Base-by-base conservation (phyloP, 1,284 basidiomycete genomes). In the Ustilago sp. region DNA sequence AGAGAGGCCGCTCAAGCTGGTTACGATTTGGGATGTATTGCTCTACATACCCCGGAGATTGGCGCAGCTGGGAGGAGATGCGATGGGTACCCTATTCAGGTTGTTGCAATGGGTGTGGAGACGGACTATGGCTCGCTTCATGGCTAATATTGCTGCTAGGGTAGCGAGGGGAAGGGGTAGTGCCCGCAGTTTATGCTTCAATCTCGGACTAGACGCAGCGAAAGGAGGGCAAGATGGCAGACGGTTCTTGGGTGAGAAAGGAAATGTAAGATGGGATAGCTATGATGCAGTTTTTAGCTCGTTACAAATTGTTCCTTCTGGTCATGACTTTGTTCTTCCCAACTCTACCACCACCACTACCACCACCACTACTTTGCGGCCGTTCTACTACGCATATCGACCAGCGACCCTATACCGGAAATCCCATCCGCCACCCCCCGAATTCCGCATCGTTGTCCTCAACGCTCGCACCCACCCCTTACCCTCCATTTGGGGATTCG, bases 361-460 rank as follows among this genome's bases (percentile, higher is more conserved):
- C 39, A 28, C 43, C 17, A 23, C 50, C 8, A 3, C 47, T 11
- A 11, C n/a, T 6, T 51, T 77, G 8, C 35, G 56, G 93, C 23
- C 80, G 1, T 98, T 97, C 88, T 99, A 90, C 87, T 92, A 98
- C 84, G 89, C 95, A 4, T 98, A 96, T 89, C 96, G 97, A 82
- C 96, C 96, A 2, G 89, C 89, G 3, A 94, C 94, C 0, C 88
- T 91, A 8, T 97, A 92, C 87, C 91, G 91, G 82, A 94, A 93
- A 86, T 91, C 91, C 0, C 87, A 90, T 11, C 93, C 92, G 2
- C 91, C 92, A 6, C 89, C 89, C 0, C 94, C 96, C 6, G 94
- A 98, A 86, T 99, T 94, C 86, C 90, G 92, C 60, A 88, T 98
- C 17, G 93, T 93, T 0, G 92, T 96, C 2, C 89, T 81, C 60